Evolutionary conservation across 2,329 filamentous ascomycete species (phyloP), one percentile per base, ranked within the genome.

Genomic region (Cordyceps cateniannulata): DNA sequence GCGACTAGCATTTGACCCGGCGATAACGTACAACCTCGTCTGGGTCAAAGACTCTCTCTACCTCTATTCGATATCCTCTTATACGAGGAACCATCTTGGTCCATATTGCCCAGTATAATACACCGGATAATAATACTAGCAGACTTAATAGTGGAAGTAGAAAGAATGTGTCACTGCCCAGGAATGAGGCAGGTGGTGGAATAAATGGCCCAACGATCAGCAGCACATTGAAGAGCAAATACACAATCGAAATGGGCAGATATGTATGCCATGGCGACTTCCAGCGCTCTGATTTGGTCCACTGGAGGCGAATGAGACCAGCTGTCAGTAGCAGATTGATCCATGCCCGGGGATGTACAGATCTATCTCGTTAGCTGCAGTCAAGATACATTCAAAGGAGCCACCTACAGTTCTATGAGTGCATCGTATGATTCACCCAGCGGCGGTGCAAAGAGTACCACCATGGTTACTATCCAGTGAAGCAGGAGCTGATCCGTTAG

Each of bases 361-460:
- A 75, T 20, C 72, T 75, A n/a, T 35, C 35, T 24, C 5, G 59
- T 62, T 22, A 62, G 59, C 35, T 57, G 20, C 16, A 3, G n/a
- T 27, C 24, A 12, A 24, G 2, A 12, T 35, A 35, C 18, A n/a
- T 14, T 38, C 5, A 16, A 7, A 7, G 12, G 5, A 32, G 18
- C 16, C 20, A 62, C 65, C 20, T 77, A 81, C 51, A 86, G 69
- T 63, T 84, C 81, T 54, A 84, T 77, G 45, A 86, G 80, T 66
- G 90, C 90, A 71, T 86, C 87, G 71, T 89, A 89, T 0, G 86
- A 86, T 18, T 86, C 81, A 0, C 86, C 87, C 0, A 85, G 82
- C 0, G 87, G 87, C 1, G 86, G 86, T 0, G 85, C 86, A 3
- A 89, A 70, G 35, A 90, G 79, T 14, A 89, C 79, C 49, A 90